These are phyloP conservation scores for Suillus ampliporus DNA, from an alignment of 768 basidiomycete genomes.

Conservation along the genomic window DNA sequence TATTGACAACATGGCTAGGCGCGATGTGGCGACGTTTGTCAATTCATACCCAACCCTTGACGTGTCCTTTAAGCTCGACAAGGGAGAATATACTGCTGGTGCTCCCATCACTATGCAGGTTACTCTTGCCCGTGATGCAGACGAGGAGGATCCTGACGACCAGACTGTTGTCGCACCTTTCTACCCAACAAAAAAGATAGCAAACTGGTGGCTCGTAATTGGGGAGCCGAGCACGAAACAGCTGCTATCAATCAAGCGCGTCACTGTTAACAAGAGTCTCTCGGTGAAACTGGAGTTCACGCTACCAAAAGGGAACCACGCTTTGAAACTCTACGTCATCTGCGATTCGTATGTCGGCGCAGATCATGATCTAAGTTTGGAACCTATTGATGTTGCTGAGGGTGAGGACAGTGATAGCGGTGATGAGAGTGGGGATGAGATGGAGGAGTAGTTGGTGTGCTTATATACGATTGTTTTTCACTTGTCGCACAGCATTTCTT, in stretches of 20 bases:
- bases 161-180: constrained; percentile 91
- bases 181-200: constrained; percentile 89
- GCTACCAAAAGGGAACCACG: constrained; percentile 81
- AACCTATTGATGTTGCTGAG: constrained; percentile 85
- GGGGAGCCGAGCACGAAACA: constrained; percentile 84
- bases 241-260: constrained; percentile 83
- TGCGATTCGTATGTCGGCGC: constrained; percentile 92
- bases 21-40: constrained; percentile 92
- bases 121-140: constrained; percentile 78
- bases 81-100: constrained; percentile 86
- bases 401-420: constrained; percentile 89
- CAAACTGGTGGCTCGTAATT: constrained; percentile 97
- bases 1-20: constrained; percentile 54
- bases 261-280: constrained; percentile 79
- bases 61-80: constrained; percentile 83
- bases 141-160: constrained; percentile 75
- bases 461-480: neutral
- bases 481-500: neutral
- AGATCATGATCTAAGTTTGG: constrained; percentile 88
- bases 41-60: constrained; percentile 98
- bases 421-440: constrained; percentile 70
- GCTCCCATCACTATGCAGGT: constrained; percentile 85
- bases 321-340: constrained; percentile 87
- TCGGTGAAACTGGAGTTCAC: constrained; percentile 89
- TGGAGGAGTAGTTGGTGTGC: constrained; percentile 48